Percentiles rank a stretch among this genome's conserved stretches.
phyloP scores from a whole-genome alignment of 768 basidiomycete species.

The Dacryopinax spathularia region DNA sequence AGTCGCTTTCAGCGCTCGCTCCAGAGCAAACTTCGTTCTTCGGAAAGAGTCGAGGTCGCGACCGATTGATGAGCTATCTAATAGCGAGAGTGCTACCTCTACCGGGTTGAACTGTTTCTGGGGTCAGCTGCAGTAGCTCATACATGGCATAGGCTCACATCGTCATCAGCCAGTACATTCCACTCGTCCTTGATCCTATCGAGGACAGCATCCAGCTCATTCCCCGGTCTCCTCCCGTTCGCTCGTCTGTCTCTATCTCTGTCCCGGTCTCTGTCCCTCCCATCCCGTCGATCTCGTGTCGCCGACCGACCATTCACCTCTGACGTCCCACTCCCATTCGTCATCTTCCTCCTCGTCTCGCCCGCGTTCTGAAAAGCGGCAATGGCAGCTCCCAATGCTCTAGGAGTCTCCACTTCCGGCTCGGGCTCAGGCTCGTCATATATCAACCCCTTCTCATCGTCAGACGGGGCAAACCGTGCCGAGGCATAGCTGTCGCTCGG shows the following conservation, averaged over 20 bases:
- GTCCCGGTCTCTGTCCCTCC: background rate
- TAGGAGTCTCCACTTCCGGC: background rate
- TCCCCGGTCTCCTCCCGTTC: background rate
- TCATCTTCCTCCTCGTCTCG: background rate
- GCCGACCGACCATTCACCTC: background rate
- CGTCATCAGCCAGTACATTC: slow-evolving; percentile 16
- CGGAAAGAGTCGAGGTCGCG: slow-evolving; percentile 68
- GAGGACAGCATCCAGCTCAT: background rate
- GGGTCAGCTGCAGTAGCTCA: too few species aligned
- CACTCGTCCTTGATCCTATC: slow-evolving; percentile 5
- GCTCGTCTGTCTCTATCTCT: background rate
- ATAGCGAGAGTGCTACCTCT: slow-evolving; percentile 75
- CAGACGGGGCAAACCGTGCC: background rate
- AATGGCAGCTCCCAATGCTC: background rate
- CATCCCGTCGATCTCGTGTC: background rate
- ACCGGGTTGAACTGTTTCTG: slow-evolving; percentile 73
- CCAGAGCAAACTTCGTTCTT: slow-evolving; percentile 59
- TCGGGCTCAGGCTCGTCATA: background rate
- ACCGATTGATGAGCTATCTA: slow-evolving; percentile 59
- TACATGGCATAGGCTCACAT: slow-evolving; percentile 10
- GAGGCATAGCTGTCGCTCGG: slow-evolving; percentile 1
- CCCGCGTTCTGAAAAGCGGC: background rate
- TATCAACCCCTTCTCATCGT: background rate
- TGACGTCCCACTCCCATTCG: background rate
- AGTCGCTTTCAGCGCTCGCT: slow-evolving; percentile 68